phyloP scores from a whole-genome alignment of 2,329 filamentous ascomycete species.

The Hypoxylon sp. region DNA sequence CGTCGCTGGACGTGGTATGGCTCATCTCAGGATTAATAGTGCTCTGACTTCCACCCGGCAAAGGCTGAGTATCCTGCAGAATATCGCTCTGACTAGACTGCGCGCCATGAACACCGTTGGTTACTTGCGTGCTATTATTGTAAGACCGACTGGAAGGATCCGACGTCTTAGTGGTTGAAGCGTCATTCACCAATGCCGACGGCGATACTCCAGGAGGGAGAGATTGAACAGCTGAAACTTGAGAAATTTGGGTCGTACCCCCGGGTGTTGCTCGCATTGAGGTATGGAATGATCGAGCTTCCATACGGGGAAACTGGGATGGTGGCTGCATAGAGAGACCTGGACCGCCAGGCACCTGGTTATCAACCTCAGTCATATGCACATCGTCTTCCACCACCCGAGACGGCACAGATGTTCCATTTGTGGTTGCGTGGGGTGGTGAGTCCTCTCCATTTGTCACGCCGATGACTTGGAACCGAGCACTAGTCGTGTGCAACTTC shows the following conservation, averaged over 20 bases:
- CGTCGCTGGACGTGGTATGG: slow-evolving; percentile 67
- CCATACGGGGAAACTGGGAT: slow-evolving; percentile 58
- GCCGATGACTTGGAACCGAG: slow-evolving; percentile 71
- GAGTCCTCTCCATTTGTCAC: slow-evolving; percentile 65
- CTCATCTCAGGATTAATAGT: slow-evolving; percentile 52
- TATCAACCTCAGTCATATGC: slow-evolving; percentile 72
- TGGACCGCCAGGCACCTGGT: slow-evolving; percentile 60
- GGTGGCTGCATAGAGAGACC: slow-evolving; percentile 66
- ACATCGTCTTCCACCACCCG: slow-evolving; percentile 69
- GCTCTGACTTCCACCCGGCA: slow-evolving; percentile 58
- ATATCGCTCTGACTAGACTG: slow-evolving; percentile 57
- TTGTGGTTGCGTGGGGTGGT: slow-evolving; percentile 62
- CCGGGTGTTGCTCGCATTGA: slow-evolving; percentile 59
- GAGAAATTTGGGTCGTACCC: slow-evolving; percentile 73
- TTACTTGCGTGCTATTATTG: slow-evolving; percentile 79
- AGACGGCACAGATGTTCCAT: slow-evolving; percentile 68
- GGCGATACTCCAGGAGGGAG: slow-evolving; percentile 72
- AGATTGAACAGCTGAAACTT: slow-evolving; percentile 72
- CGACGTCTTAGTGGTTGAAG: slow-evolving; percentile 93
- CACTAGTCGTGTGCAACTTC: slow-evolving; percentile 61
- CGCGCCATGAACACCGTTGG: slow-evolving; percentile 74
- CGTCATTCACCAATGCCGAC: slow-evolving; percentile 80
- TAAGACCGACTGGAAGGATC: slow-evolving; percentile 76
- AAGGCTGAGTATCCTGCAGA: slow-evolving; percentile 69
- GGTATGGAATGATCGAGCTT: slow-evolving; percentile 53